Conservation (phyloP, 768 basidiomycete genomes). For the Tulasnella sp. region DNA sequence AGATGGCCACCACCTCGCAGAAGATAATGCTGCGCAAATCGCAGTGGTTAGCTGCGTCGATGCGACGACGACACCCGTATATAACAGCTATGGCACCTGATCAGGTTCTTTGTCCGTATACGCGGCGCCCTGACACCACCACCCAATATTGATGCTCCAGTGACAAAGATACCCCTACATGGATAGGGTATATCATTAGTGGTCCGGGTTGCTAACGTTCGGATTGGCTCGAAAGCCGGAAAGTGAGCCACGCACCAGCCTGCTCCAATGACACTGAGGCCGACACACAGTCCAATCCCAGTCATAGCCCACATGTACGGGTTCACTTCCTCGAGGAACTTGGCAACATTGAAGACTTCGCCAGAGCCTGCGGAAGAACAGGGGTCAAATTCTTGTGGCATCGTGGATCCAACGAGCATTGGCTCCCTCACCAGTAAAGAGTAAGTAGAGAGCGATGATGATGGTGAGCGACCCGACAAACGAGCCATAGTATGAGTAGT, state of each 20-base stretch:
- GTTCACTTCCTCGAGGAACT: slow-evolving; percentile 86
- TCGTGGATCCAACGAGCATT: background rate
- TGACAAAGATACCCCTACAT: slow-evolving; percentile 90
- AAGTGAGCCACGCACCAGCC: slow-evolving; percentile 62
- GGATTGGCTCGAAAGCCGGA: background rate
- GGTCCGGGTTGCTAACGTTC: background rate
- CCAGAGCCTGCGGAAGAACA: slow-evolving; percentile 51
- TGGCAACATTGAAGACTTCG: slow-evolving; percentile 87
- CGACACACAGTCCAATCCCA: slow-evolving; percentile 88
- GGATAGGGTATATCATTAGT: background rate
- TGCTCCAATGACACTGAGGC: slow-evolving; percentile 85
- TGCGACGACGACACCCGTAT: background rate
- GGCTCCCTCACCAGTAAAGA: slow-evolving; percentile 65
- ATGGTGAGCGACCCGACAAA: slow-evolving; percentile 39
- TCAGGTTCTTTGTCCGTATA: slow-evolving; percentile 94
- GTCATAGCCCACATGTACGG: slow-evolving; percentile 88
- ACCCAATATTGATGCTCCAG: slow-evolving; percentile 91
- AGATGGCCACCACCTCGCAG: slow-evolving; percentile 98
- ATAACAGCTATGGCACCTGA: slow-evolving; percentile 48
- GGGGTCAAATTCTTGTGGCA: slow-evolving; percentile 9
- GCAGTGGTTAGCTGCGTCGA: background rate
- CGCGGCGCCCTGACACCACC: slow-evolving; percentile 89
- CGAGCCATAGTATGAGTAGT: slow-evolving; percentile 13
- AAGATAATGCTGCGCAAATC: slow-evolving; percentile 75
- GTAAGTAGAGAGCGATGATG: slow-evolving; percentile 69